A percentile compares a stretch with the other conserved stretches of the same genome.
These are phyloP conservation scores for Schizophyllum amplum DNA, from an alignment of 1,284 basidiomycete species.

Conservation along the genomic window DNA sequence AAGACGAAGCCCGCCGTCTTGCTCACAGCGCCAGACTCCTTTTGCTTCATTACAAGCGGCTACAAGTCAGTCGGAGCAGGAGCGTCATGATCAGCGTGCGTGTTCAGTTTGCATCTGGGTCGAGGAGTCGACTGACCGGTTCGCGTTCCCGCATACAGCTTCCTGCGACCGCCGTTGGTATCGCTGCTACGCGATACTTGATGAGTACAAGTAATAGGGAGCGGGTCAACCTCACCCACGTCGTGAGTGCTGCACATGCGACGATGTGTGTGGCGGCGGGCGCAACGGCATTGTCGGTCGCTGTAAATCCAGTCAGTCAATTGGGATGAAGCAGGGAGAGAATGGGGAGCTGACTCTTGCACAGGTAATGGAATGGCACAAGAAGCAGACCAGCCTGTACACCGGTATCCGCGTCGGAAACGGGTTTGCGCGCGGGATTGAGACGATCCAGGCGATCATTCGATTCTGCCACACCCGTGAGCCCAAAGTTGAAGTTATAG, in stretches of 20 bases:
- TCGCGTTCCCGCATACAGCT: too few species aligned
- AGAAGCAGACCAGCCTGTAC: constrained; percentile 12
- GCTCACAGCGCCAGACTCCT: constrained; percentile 35
- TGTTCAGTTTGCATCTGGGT: constrained; percentile 4
- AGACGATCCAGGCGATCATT: constrained; percentile 39
- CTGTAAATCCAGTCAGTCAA: constrained; percentile 36
- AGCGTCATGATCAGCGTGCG: constrained; percentile 45
- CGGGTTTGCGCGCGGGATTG: constrained; percentile 26
- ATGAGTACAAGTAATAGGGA: constrained; percentile 24
- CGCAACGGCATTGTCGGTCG: constrained; percentile 38
- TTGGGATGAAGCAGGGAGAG: neutral
- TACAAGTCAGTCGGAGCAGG: constrained; percentile 28
- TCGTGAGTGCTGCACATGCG: constrained; percentile 45
- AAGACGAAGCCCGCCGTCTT: constrained; percentile 19
- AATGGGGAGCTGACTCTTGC: constrained; percentile 19
- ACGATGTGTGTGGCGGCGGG: constrained; percentile 44
- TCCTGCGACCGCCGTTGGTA: constrained; percentile 47
- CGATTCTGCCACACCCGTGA: constrained; percentile 30
- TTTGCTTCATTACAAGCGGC: constrained; percentile 31
- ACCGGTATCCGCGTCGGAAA: constrained; percentile 19
- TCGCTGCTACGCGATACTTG: constrained; percentile 38
- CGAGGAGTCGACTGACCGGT: neutral
- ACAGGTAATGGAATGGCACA: constrained; percentile 30
- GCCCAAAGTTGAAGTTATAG: constrained; percentile 32
- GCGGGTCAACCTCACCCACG: constrained; percentile 40